These are phyloP conservation scores for Cryphonectria naterciae DNA, from an alignment of 2,329 filamentous ascomycete species.

Conservation along the genomic window DNA sequence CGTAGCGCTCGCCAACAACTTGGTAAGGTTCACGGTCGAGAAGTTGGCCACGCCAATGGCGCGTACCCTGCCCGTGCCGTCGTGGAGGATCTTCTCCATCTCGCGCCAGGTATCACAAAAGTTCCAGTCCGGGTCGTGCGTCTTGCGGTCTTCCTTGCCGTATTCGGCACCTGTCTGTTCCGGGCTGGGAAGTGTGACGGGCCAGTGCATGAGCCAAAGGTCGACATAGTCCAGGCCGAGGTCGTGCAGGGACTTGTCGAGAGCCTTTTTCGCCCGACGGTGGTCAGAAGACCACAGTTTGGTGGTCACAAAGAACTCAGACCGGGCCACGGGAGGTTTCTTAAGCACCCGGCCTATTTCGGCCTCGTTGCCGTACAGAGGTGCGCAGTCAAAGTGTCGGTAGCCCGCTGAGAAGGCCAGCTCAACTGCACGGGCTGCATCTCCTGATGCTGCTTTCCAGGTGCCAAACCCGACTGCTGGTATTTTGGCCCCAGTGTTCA, in stretches of 20 bases:
- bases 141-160: conserved; percentile 14
- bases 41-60: conserved; percentile 49
- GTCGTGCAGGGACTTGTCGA: conserved; percentile 50
- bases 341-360: conserved; percentile 33
- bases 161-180: conserved; percentile 22
- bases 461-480: conserved; percentile 20
- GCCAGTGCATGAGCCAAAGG: conserved; percentile 57
- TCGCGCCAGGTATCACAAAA: conserved; percentile 49
- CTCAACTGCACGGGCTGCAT: conserved; percentile 35
- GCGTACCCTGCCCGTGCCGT: conserved; percentile 51
- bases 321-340: conserved; percentile 38
- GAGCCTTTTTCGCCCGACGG: conserved; percentile 37
- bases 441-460: conserved; percentile 26
- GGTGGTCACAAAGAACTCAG: conserved; percentile 43
- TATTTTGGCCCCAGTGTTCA: conserved; percentile 16
- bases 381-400: conserved; percentile 55
- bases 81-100: conserved; percentile 47
- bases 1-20: conserved; percentile 44
- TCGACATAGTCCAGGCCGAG: conserved; percentile 55
- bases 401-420: conserved; percentile 53
- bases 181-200: conserved; percentile 39
- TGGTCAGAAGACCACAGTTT: conserved; percentile 46
- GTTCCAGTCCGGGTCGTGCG: conserved; percentile 1
- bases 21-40: conserved; percentile 39
- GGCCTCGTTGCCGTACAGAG: conserved; percentile 37